Conservation (phyloP, 768 basidiomycete species). For the Pleurotus cornucopiae region DNA sequence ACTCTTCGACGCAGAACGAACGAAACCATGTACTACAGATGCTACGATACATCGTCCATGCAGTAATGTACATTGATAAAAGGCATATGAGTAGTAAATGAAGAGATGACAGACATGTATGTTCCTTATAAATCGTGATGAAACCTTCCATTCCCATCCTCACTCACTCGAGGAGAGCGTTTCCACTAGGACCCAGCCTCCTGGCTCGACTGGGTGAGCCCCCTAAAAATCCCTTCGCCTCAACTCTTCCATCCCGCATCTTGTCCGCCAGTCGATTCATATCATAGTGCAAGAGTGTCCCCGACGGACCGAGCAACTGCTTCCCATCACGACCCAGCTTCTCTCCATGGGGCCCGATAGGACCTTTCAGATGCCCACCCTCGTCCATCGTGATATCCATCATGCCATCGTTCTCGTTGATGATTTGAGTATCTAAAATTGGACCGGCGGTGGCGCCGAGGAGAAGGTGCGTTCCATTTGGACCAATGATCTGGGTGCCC, state of each 20-base stretch:
- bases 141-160: neutral
- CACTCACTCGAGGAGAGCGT: neutral
- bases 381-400: conserved; percentile 1
- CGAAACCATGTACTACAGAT: too few relatives aligned
- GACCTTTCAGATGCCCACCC: neutral
- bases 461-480: conserved; percentile 1
- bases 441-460: conserved; percentile 3
- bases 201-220: neutral
- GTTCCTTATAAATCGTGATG: too few relatives aligned
- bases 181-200: neutral
- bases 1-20: too few relatives aligned
- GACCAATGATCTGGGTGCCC: conserved; percentile 3
- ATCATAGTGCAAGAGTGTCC: conserved; percentile 4
- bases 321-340: conserved; percentile 2
- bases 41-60: too few relatives aligned
- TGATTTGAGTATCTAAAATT: conserved; percentile 1
- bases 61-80: too few relatives aligned
- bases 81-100: too few relatives aligned
- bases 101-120: too few relatives aligned
- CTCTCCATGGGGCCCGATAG: conserved; percentile 3
- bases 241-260: neutral
- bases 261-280: conserved; percentile 1
- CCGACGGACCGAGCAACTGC: neutral
- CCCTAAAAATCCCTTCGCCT: neutral
- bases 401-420: neutral